Conservation (phyloP, 495 filamentous ascomycete species). For the Xylaria cubensis region DNA sequence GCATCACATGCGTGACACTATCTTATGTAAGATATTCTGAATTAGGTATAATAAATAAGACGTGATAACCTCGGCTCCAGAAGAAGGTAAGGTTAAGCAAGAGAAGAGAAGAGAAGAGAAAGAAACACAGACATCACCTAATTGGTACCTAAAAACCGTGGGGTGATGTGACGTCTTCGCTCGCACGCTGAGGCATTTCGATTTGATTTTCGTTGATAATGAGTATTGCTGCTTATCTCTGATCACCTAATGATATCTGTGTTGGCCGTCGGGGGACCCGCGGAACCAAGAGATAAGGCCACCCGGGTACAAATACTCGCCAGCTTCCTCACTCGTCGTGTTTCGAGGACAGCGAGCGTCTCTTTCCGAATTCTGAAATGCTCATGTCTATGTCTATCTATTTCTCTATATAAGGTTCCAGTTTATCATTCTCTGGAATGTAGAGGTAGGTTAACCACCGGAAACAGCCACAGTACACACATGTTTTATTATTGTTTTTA, state of each 20-base stretch:
- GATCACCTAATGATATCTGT: slow-evolving; percentile 23
- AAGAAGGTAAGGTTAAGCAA: background rate
- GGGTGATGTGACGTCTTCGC: slow-evolving; percentile 25
- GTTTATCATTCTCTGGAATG: background rate
- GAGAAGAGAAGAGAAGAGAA: background rate
- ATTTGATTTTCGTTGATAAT: slow-evolving; percentile 34
- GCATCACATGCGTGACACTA: background rate
- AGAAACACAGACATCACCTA: slow-evolving; percentile 19
- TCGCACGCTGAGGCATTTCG: slow-evolving; percentile 26
- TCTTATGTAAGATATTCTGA: slow-evolving; percentile 5
- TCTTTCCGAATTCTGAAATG: background rate
- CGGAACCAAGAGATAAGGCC: slow-evolving; percentile 30
- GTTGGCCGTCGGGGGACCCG: slow-evolving; percentile 18
- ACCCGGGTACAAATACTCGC: slow-evolving; percentile 26
- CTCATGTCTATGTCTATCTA: background rate
- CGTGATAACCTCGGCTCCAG: background rate
- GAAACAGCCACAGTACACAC: background rate
- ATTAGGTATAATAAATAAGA: background rate
- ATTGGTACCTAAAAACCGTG: slow-evolving; percentile 25
- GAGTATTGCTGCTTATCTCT: slow-evolving; percentile 28
- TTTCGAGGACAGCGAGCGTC: background rate
- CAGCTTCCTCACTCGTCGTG: background rate
- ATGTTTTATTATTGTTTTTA: background rate
- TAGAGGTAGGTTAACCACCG: background rate
- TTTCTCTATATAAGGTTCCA: background rate